These are phyloP conservation scores for Boletus insuetus DNA, from an alignment of 768 basidiomycete species.

Conservation along the genomic window DNA sequence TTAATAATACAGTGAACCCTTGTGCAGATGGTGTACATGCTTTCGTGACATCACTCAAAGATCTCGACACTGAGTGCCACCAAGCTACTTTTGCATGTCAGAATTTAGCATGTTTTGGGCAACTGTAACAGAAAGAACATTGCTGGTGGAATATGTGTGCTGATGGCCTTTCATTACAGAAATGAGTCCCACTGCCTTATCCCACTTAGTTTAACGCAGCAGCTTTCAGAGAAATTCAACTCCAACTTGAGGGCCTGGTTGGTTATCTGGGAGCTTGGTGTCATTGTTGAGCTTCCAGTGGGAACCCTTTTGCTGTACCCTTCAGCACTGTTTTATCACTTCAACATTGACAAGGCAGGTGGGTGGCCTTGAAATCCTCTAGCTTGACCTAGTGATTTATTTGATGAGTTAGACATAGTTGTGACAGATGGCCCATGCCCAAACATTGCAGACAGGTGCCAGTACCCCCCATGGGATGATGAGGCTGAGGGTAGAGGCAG, in stretches of 20 bases:
- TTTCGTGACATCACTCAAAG: too few species aligned
- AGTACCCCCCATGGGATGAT: not conserved
- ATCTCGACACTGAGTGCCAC: too few species aligned
- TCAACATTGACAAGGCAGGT: not conserved
- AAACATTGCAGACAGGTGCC: not conserved
- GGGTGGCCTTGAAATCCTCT: not conserved
- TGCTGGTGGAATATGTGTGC: not conserved
- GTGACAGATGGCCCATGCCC: too few species aligned
- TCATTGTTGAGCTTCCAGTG: not conserved
- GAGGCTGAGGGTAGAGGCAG: not conserved
- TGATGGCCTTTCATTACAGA: not conserved
- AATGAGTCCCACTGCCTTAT: not conserved
- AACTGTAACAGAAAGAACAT: too few species aligned
- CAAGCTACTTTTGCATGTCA: too few species aligned
- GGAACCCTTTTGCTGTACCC: not conserved
- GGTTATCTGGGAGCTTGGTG: not conserved
- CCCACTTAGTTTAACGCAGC: too few species aligned
- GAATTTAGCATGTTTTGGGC: too few species aligned
- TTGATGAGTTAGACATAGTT: not conserved
- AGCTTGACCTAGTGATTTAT: not conserved
- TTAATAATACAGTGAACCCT: too few species aligned
- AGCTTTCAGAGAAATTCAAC: too few species aligned
- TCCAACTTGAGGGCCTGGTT: not conserved
- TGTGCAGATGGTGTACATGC: too few species aligned
- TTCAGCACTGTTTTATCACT: not conserved